phyloP scores from a whole-genome alignment of 495 filamentous ascomycete species.

The Penicillium ochrochloron region DNA sequence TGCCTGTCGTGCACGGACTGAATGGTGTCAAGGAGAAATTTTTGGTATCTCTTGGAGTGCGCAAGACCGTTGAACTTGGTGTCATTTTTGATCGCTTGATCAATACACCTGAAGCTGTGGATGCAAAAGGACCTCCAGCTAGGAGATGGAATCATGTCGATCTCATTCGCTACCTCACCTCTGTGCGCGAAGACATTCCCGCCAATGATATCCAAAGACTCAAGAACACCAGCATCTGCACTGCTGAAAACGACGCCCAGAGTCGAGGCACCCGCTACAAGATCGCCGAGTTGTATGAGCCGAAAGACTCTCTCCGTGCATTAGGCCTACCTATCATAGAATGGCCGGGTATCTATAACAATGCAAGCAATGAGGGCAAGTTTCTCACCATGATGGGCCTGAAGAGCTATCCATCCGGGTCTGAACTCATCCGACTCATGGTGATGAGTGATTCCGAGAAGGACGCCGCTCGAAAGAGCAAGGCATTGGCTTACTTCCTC shows the following conservation, averaged over 20 bases:
- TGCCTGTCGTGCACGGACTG: conserved; percentile 78
- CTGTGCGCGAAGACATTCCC: conserved; percentile 89
- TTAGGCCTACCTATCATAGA: conserved; percentile 80
- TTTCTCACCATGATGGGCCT: conserved; percentile 77
- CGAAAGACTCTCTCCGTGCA: conserved; percentile 68
- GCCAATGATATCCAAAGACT: conserved; percentile 79
- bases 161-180: conserved; percentile 89
- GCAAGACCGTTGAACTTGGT: conserved; percentile 85
- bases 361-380: conserved; percentile 66
- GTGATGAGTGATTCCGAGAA: conserved; percentile 56
- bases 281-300: conserved; percentile 85
- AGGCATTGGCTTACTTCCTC: conserved; percentile 82
- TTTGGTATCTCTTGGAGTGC: conserved; percentile 74
- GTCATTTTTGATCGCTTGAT: conserved; percentile 91
- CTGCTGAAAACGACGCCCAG: conserved; percentile 60
- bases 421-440: conserved; percentile 78
- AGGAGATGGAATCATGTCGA: conserved; percentile 89
- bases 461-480: conserved; percentile 60
- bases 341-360: conserved; percentile 73
- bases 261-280: conserved; percentile 63
- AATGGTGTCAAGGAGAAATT: conserved; percentile 88
- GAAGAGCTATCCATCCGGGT: conserved; percentile 65
- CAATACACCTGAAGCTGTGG: conserved; percentile 49
- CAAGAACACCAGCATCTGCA: conserved; percentile 76
- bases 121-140: conserved; percentile 40